phyloP scores from a whole-genome alignment of 225 moss, liverwort and hornwort genomes.

The Thuidium tamariscinum region DNA sequence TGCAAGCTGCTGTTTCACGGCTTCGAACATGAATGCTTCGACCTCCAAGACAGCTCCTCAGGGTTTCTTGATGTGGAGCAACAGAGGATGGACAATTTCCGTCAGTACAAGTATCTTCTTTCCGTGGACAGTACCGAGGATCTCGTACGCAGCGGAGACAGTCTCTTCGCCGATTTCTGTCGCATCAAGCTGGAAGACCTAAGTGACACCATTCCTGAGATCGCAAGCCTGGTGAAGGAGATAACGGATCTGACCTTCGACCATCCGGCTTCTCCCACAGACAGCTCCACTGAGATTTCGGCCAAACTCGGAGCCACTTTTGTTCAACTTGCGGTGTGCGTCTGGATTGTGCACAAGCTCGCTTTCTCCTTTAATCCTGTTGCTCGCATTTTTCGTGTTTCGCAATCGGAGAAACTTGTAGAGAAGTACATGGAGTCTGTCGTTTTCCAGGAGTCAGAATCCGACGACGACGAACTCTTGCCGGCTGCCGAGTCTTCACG shows the following conservation, averaged over 20 bases:
- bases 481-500: neutral
- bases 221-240: constrained; percentile 3
- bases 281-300: neutral
- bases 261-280: neutral
- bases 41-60: constrained; percentile 5
- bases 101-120: constrained; percentile 4
- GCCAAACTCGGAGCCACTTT: constrained; percentile 9
- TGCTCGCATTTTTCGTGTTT: constrained; percentile 27
- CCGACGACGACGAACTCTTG: constrained; percentile 13
- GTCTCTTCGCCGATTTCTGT: constrained; percentile 12
- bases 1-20: constrained; percentile 24
- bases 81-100: constrained; percentile 20
- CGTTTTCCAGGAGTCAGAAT: constrained; percentile 20
- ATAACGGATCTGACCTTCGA: neutral
- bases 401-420: constrained; percentile 7
- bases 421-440: constrained; percentile 30
- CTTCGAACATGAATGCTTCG: constrained; percentile 32
- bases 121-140: neutral
- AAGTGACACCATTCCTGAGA: constrained; percentile 12
- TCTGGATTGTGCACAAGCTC: constrained; percentile 37
- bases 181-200: constrained; percentile 16
- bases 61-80: constrained; percentile 16
- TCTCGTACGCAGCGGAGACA: neutral
- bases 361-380: constrained; percentile 23
- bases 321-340: constrained; percentile 21